phyloP scores from a whole-genome alignment of 2,329 filamentous ascomycete genomes.

The Nigrospora oryzae region DNA sequence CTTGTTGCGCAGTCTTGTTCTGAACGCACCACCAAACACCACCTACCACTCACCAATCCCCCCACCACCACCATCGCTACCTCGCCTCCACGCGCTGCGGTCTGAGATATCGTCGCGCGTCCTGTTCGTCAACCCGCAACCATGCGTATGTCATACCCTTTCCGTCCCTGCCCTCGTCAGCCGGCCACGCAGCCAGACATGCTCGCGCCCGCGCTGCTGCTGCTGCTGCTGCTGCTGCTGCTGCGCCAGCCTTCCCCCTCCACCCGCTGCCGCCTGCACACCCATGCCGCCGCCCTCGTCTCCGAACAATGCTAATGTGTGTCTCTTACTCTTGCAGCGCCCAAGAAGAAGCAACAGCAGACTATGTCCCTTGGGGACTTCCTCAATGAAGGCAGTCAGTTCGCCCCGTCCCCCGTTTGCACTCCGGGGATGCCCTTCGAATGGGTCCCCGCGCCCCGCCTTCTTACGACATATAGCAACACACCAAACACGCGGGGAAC shows the following conservation, averaged over 20 bases:
- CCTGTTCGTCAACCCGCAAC: constrained; percentile 39
- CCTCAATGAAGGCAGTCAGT: constrained; percentile 83
- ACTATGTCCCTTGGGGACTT: constrained; percentile 98
- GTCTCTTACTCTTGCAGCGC: constrained; percentile 49
- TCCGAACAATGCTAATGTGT: constrained; percentile 31
- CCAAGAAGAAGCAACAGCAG: constrained; percentile 76
- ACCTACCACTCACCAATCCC: constrained; percentile 1
- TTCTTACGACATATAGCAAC: too few relatives aligned
- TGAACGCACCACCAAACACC: too few relatives aligned
- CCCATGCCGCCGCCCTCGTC: constrained; percentile 3
- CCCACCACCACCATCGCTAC: constrained; percentile 2
- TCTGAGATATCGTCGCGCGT: constrained; percentile 15
- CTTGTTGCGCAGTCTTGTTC: too few relatives aligned
- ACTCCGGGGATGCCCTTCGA: background rate
- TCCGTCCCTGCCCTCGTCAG: background rate
- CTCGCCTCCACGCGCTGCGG: constrained; percentile 13
- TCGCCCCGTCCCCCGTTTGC: constrained; percentile 8
- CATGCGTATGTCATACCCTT: constrained; percentile 43
- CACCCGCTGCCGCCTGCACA: background rate
- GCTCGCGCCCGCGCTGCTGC: too few relatives aligned
- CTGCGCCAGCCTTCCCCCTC: background rate
- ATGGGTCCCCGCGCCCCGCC: too few relatives aligned
- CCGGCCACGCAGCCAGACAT: background rate
- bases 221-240: too few relatives aligned
- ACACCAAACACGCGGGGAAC: background rate